phyloP scores from a whole-genome alignment of 169 alveolate species.

The Besnoitia besnoiti region DNA sequence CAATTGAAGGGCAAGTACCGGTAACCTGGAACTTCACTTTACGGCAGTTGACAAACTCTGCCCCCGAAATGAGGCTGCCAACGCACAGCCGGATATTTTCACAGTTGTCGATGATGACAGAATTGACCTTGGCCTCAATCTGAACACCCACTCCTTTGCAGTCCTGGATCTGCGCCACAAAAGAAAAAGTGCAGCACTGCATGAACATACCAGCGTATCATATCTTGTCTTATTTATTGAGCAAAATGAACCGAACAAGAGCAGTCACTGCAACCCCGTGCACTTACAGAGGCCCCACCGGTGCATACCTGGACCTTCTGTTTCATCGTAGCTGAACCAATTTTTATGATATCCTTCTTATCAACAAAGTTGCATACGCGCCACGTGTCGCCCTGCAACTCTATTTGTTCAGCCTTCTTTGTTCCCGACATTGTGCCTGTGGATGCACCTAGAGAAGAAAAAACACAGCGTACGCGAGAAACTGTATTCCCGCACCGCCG shows the following conservation, averaged over 20 bases:
- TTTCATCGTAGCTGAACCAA: slow-evolving; percentile 42
- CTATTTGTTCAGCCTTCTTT: slow-evolving; percentile 31
- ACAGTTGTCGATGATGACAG: slow-evolving; percentile 52
- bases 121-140: slow-evolving; percentile 58
- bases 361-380: slow-evolving; percentile 43
- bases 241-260: too few species aligned
- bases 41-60: slow-evolving; percentile 74
- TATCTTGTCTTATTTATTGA: too few species aligned
- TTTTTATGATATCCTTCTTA: slow-evolving; percentile 5
- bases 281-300: too few species aligned
- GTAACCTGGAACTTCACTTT: slow-evolving; percentile 74
- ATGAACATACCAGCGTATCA: too few species aligned
- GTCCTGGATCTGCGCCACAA: slow-evolving; percentile 46
- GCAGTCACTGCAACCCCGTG: too few species aligned
- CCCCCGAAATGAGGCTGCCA: slow-evolving; percentile 70
- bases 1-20: slow-evolving; percentile 72
- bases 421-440: background rate
- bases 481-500: too few species aligned
- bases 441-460: background rate
- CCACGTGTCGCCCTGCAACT: slow-evolving; percentile 67
- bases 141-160: slow-evolving; percentile 46
- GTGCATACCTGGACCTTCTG: slow-evolving; percentile 55
- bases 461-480: too few species aligned
- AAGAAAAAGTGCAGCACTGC: too few species aligned
- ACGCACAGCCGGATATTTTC: slow-evolving; percentile 57